phyloP scores from a whole-genome alignment of 2,329 filamentous ascomycete species.

The Trichoderma cornu-damae region DNA sequence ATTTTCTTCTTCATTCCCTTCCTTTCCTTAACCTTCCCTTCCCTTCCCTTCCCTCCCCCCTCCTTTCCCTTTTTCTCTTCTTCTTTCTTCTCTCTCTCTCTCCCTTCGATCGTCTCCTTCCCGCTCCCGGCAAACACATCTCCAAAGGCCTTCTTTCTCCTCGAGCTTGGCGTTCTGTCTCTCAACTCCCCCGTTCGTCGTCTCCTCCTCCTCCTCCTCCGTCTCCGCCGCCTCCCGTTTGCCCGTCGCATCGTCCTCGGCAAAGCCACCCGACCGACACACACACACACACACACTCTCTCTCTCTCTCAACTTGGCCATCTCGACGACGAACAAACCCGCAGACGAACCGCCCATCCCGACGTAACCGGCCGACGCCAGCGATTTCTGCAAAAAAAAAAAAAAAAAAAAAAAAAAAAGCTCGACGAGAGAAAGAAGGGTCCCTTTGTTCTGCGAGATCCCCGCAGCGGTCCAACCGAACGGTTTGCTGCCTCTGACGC shows the following conservation, averaged over 20 bases:
- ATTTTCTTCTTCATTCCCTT: slow-evolving; percentile 30
- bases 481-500: too few species aligned
- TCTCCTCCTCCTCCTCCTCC: slow-evolving; percentile 18
- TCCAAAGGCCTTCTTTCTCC: slow-evolving; percentile 35
- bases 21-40: slow-evolving; percentile 28
- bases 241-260: slow-evolving; percentile 19
- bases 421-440: slow-evolving; percentile 34
- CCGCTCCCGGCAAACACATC: slow-evolving; percentile 22
- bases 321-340: slow-evolving; percentile 21
- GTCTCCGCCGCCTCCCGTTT: too few species aligned
- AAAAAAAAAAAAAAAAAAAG: too few species aligned
- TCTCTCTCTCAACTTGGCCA: slow-evolving; percentile 25
- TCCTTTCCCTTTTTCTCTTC: slow-evolving; percentile 29
- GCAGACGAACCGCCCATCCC: slow-evolving; percentile 15
- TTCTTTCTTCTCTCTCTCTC: slow-evolving; percentile 27
- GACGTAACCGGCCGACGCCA: slow-evolving; percentile 22
- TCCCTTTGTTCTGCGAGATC: slow-evolving; percentile 14
- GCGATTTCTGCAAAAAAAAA: too few species aligned
- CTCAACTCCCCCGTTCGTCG: background rate
- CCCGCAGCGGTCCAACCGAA: background rate
- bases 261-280: too few species aligned
- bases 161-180: slow-evolving; percentile 34
- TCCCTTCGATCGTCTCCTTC: slow-evolving; percentile 29
- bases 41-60: slow-evolving; percentile 30
- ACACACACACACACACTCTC: too few species aligned